Evolutionary conservation across 495 filamentous ascomycete species (phyloP), one percentile per base, ranked within the genome.

Genomic region (Aspergillus coremiiformis): DNA sequence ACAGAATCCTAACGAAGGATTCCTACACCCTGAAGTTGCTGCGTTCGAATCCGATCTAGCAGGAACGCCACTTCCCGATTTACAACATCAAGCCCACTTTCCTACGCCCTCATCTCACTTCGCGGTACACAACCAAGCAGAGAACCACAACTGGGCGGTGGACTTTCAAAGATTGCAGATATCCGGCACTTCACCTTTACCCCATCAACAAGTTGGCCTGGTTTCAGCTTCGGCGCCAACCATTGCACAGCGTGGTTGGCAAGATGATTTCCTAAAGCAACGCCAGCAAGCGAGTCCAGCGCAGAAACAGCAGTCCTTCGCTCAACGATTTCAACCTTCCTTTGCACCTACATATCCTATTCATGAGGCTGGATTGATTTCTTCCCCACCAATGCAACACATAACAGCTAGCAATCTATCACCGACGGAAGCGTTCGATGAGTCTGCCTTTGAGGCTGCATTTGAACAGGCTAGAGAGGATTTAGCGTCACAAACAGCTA

Each of bases 1-100:
- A 7, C 74, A 74, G 19, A 74, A 75, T 56, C 66, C 72, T 6
- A 78, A 69, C 57, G 71, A 76, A 53, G 79, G 78, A 41, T 59
- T 77, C 5, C 60, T 87, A 24, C 84, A 89, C 58, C 71, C 76
- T 12, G 85, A 89, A 52, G 87, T 87, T 54, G 78, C 85, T 53
- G 81, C 84, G 23, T 89, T 89, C 51, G 83, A 87, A 67, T 77
- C 81, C 56, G 77, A 57, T 60, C 67, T 59, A 22, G 67, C 57
- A 29, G 67, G 55, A 11, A 61, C 63, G 44, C 59, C 64, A 9
- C 26, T 68, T 39, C 61, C 64, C 22, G 56, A 66, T 24, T 10
- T 72, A 26, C 68, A 71, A 44, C 63, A 69, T 52, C 49, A 57
- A 19, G 54, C 58, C 32, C 61, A 64, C 23, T 67, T 72, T 26